phyloP scores from a whole-genome alignment of 2,329 filamentous ascomycete genomes.

The Metarhizium anisopliae region DNA sequence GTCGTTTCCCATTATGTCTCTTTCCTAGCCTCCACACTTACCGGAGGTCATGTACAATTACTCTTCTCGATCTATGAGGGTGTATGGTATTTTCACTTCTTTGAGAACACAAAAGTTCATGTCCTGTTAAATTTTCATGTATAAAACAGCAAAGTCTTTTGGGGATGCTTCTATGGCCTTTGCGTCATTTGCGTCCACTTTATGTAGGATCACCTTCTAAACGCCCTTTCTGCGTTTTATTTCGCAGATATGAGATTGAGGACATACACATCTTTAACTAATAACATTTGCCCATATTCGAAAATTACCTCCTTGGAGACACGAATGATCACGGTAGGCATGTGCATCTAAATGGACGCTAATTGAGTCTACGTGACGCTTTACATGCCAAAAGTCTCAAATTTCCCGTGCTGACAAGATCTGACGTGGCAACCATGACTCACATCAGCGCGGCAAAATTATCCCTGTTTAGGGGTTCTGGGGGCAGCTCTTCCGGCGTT shows the following conservation, averaged over 20 bases:
- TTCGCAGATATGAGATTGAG: background rate
- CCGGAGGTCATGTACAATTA: constrained; percentile 25
- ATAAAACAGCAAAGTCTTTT: background rate
- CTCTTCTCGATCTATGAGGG: constrained; percentile 8
- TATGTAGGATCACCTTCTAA: constrained; percentile 4
- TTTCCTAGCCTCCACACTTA: constrained; percentile 1
- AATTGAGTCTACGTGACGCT: background rate
- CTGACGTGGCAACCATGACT: background rate
- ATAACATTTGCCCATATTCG: background rate
- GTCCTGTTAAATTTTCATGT: background rate
- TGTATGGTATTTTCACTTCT: background rate
- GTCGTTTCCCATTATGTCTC: background rate
- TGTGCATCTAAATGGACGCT: background rate
- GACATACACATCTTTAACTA: background rate
- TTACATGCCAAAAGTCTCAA: background rate
- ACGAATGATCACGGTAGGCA: background rate
- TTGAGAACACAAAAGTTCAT: background rate
- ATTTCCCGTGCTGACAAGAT: background rate
- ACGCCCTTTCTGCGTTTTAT: constrained; percentile 1
- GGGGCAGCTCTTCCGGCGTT: background rate
- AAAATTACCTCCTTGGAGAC: background rate
- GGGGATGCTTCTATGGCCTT: background rate
- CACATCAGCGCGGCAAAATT: background rate
- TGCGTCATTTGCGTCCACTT: background rate
- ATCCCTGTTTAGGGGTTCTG: background rate